These are phyloP conservation scores for Lonicera japonica DNA, from an alignment of 129 eudicot species.

Conservation along the genomic window DNA sequence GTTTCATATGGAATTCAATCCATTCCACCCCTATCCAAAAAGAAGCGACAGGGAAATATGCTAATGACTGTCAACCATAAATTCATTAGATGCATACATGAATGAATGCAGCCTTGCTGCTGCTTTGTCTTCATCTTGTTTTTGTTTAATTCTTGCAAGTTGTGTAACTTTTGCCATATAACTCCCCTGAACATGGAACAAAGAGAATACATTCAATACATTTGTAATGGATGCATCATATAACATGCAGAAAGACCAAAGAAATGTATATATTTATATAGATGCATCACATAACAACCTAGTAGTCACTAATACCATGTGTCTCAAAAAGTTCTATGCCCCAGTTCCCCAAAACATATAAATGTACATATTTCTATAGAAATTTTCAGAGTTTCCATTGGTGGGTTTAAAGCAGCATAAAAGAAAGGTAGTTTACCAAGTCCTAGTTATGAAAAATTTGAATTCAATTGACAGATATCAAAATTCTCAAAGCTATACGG, in stretches of 20 bases:
- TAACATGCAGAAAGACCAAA: neutral
- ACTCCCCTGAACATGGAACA: conserved; percentile 34
- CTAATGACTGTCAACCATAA: conserved; percentile 1
- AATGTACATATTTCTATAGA: neutral
- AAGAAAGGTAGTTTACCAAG: too few relatives aligned
- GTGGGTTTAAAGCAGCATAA: neutral
- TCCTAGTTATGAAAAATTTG: too few relatives aligned
- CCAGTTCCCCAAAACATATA: too few relatives aligned
- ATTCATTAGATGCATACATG: conserved; percentile 34
- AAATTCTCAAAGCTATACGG: neutral
- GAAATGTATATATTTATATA: neutral
- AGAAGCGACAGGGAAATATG: neutral
- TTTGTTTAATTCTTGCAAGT: conserved; percentile 56
- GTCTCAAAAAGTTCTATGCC: too few relatives aligned
- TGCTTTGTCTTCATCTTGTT: conserved; percentile 73
- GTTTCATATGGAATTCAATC: neutral
- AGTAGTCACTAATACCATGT: too few relatives aligned
- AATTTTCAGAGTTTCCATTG: neutral
- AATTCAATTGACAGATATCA: too few relatives aligned
- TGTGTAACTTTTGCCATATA: conserved; percentile 61
- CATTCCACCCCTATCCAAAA: neutral
- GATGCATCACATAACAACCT: too few relatives aligned
- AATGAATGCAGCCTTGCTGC: conserved; percentile 72
- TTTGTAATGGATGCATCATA: neutral
- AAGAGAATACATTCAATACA: conserved; percentile 8